Evolutionary conservation across 306 rosid species (phyloP), one percentile per base, ranked within the genome.

Genomic region (Vachellia pachyceras): DNA sequence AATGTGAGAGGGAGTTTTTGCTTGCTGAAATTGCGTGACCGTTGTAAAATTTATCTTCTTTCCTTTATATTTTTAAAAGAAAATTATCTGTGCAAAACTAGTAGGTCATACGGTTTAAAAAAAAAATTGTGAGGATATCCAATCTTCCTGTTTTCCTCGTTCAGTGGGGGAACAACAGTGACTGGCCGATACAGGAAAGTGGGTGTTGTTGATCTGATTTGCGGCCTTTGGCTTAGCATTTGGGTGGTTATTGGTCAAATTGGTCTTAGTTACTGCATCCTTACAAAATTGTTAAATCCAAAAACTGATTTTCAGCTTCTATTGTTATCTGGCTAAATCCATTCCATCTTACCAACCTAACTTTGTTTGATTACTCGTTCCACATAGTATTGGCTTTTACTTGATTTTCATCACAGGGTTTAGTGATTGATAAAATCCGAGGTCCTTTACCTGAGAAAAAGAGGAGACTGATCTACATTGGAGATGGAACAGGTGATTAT

Each of bases 401-500:
- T 54, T 64, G 50, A 3, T 68, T 69, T 80, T 63, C 41, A 45
- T 83, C 60, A 15, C 57, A 94, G 98, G 98, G 98, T 54, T 73
- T 77, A 72, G 90, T 92, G 83, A 77, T 90, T 14, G 92, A 86
- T 66, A 81, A 58, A 88, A 85, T 92, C 73, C 84, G 86, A 60
- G 87, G 81, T 76, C 88, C 85, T 63, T 79, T 68, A 61, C 44
- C 90, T 22, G 88, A 84, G 60, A 77, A 23, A 35, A 76, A 80
- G 73, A 79, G 82, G 74, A 90, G 80, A 73, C 64, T 88, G 52
- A 85, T 94, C 74, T 92, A 92, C 82, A 64, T 92, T 77, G 98
- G 98, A 88, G 98, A 94, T 78, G 98, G 97, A 15, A 10, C n/a
- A 12, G 95, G 95, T 8, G 98, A 94, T 85, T 94, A 58, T 77